Conservation (phyloP, 495 filamentous ascomycete genomes). For the Penicillium paradoxum region DNA sequence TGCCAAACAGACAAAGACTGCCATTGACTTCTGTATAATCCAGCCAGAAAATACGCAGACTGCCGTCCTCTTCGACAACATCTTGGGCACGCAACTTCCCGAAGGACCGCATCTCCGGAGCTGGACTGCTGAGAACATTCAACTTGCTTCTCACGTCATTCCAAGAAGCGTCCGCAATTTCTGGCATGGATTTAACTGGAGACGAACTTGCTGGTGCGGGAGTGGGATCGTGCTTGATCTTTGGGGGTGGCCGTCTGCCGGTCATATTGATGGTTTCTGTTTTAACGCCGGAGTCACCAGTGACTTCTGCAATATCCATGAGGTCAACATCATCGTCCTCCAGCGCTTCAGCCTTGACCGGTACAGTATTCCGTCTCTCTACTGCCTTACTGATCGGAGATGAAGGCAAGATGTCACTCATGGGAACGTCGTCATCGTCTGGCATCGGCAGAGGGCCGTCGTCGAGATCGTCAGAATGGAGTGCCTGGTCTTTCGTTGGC, state of each 20-base stretch:
- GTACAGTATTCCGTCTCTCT: constrained; percentile 59
- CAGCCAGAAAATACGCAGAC: constrained; percentile 91
- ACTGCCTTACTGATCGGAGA: constrained; percentile 80
- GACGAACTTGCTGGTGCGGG: constrained; percentile 73
- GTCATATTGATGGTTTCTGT: constrained; percentile 77
- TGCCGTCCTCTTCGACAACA: constrained; percentile 85
- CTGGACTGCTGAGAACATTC: constrained; percentile 73
- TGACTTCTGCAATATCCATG: constrained; percentile 77
- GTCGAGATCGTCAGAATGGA: constrained; percentile 42
- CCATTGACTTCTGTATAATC: constrained; percentile 95
- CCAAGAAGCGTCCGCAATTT: constrained; percentile 80
- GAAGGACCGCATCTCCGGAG: constrained; percentile 54
- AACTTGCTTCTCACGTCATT: constrained; percentile 80
- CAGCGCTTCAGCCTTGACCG: constrained; percentile 58
- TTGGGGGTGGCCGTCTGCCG: constrained; percentile 73
- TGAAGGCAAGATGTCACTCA: constrained; percentile 82
- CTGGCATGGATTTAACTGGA: constrained; percentile 54
- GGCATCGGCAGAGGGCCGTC: constrained; percentile 49
- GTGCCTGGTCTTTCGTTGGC: constrained; percentile 32
- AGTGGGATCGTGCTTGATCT: constrained; percentile 61
- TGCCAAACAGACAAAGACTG: constrained; percentile 89
- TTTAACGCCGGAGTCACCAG: constrained; percentile 56
- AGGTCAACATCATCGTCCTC: constrained; percentile 76
- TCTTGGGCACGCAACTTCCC: constrained; percentile 79
- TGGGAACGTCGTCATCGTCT: constrained; percentile 61